Base-by-base conservation (phyloP, 73 alveolate species). In the Paramecium pentaurelia region DNA sequence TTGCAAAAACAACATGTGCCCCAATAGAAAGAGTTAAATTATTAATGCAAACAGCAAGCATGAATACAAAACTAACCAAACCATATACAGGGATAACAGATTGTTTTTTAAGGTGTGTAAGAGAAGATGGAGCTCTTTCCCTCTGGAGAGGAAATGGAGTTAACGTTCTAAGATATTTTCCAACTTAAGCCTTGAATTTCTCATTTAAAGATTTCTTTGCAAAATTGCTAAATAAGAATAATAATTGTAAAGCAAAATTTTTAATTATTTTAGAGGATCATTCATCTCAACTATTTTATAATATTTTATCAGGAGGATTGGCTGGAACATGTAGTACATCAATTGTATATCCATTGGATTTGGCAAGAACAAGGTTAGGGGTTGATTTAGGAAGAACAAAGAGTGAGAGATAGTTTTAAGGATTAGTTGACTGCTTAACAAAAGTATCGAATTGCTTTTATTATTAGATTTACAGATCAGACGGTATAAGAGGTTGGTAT, bases 401-500 rank as follows among this genome's bases (percentile, higher is more conserved):
- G 4, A 38, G 45, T 10, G 95, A 93, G 16, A 93, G 96, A 70
- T 73, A 95, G 84, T 94, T 94, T 59, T 77, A 70, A 37, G 97
- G 97, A 11, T 77, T 96, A 40, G 51, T 32, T 11, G 98, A 96
- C 77, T 92, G 97, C 38, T 47, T 86, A 11, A 32, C 40, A 32
- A 92, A 96, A 86, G 87, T 73, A 88, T 83, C 59, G 37, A 14
- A 4, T 12, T 5, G 11, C 32, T 54, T 14, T 10, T 37, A 40
- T 30, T 12, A 4, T 37, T 73, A 73, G 87, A 96, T 93, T n/a
- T 86, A 60, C 60, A 92, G 92, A 94, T 70, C 95, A 25, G 98
- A 98, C 85, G 99, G 99, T 28, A 45, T 94, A 60, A 58, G 27
- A 18, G 99, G 99, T 3, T 94, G 97, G 60, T 98, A 97, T 94